A percentile compares a stretch with the other conserved stretches of the same genome.
Evolutionary conservation across 225 moss, liverwort and hornwort genomes (phyloP).

Genomic region (Pseudoscleropodium purum): DNA sequence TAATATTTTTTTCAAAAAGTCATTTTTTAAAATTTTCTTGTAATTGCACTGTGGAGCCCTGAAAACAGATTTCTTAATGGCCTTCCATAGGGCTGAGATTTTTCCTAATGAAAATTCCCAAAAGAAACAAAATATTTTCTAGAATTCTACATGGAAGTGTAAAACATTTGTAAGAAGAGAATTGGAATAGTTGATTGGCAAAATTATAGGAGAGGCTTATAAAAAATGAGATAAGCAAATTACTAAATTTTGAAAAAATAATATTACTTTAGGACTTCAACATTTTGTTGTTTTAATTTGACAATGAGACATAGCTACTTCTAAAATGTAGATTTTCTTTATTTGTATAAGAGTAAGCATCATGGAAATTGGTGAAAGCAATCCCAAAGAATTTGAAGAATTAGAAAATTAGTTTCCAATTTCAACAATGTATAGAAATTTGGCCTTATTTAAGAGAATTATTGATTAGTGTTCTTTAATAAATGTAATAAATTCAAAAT

Average conservation of each 20-base stretch:
- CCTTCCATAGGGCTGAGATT: too few species aligned
- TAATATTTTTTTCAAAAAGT: too few species aligned
- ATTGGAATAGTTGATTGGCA: neutral
- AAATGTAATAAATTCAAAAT: neutral
- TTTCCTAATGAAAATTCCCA: too few species aligned
- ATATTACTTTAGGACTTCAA: accelerated
- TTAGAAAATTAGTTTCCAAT: neutral
- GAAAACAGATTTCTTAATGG: too few species aligned
- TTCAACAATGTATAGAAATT: accelerated
- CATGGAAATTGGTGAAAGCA: accelerated
- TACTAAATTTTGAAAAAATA: neutral
- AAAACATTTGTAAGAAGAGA: neutral
- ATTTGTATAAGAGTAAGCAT: neutral
- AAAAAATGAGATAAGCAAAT: neutral
- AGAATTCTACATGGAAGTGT: neutral
- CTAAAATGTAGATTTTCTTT: neutral
- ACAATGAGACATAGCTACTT: neutral
- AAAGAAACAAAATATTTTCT: neutral
- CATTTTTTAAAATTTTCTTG: too few species aligned
- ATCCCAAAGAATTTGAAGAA: neutral
- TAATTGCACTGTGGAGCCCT: too few species aligned
- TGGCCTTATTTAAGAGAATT: accelerated
- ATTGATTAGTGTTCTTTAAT: neutral
- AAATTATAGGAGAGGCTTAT: neutral
- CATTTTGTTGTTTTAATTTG: neutral